Conservation (phyloP, 768 basidiomycete genomes). For the Kondoa subrosea region DNA sequence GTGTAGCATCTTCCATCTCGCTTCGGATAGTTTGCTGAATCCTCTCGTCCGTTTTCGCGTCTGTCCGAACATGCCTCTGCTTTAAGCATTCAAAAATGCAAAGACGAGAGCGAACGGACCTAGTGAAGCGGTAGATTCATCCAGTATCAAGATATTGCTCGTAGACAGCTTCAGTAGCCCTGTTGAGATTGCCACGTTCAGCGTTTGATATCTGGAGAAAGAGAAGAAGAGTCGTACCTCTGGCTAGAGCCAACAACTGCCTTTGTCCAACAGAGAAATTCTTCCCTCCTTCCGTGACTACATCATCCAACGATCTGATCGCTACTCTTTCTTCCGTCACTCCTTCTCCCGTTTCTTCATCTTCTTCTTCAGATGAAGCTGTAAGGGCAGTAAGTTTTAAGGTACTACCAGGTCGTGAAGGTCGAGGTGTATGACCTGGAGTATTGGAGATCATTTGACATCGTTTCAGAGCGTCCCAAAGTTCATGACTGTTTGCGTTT, state of each 20-base stretch:
- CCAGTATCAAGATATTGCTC: constrained; percentile 28
- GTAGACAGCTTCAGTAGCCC: constrained; percentile 23
- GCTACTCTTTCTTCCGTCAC: constrained; percentile 5
- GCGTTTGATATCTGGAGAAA: not conserved
- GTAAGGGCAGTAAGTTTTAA: constrained; percentile 26
- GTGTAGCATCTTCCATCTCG: constrained; percentile 52
- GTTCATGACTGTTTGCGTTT: not conserved
- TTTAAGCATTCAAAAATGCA: not conserved
- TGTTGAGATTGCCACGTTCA: not conserved
- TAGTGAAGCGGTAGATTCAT: constrained; percentile 27
- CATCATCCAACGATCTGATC: constrained; percentile 22
- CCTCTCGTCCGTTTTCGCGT: constrained; percentile 30
- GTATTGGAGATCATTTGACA: constrained; percentile 24
- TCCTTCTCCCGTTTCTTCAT: constrained; percentile 16
- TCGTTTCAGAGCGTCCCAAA: constrained; percentile 28
- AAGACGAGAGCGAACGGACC: too few species aligned
- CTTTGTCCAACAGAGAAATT: constrained; percentile 30
- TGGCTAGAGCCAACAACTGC: constrained; percentile 29
- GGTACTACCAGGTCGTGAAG: constrained; percentile 3
- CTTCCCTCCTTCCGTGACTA: constrained; percentile 25
- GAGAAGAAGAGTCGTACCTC: constrained; percentile 18
- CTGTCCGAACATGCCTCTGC: constrained; percentile 15
- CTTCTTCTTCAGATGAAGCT: constrained; percentile 31
- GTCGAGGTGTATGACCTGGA: constrained; percentile 7
- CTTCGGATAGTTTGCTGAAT: constrained; percentile 60